A percentile compares a stretch with the other conserved stretches of the same genome.
Conservation (phyloP, 139 green algal species). For the Bryopsis sp. region DNA sequence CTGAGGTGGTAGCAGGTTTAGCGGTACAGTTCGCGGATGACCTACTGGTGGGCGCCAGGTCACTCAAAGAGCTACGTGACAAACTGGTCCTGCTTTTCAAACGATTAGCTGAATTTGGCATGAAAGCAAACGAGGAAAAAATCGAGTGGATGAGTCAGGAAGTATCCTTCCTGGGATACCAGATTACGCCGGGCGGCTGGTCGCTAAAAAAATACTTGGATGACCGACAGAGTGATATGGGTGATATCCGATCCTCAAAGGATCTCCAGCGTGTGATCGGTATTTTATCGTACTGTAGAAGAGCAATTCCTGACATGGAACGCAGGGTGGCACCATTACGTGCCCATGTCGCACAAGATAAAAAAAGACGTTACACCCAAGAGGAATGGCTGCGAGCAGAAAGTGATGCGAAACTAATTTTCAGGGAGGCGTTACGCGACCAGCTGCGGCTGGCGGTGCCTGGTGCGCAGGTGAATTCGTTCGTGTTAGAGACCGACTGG, state of each 20-base stretch:
- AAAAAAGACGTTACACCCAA: not conserved
- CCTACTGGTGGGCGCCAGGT: conserved; percentile 6
- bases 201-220: conserved; percentile 10
- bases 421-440: not conserved
- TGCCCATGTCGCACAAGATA: not conserved
- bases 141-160: not conserved
- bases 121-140: conserved; percentile 12
- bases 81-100: conserved; percentile 6
- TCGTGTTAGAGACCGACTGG: conserved; percentile 12
- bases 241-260: not conserved
- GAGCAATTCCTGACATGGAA: conserved; percentile 6
- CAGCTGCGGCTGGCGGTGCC: not conserved
- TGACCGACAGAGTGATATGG: not conserved
- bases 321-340: not conserved
- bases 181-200: not conserved
- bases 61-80: conserved; percentile 1
- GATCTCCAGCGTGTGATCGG: conserved; percentile 8
- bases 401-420: not conserved
- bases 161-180: conserved; percentile 1
- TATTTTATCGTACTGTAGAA: conserved; percentile 6
- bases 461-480: not conserved
- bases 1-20: not conserved
- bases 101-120: conserved; percentile 8
- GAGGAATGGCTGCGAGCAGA: not conserved
- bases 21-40: conserved; percentile 9